phyloP scores from a whole-genome alignment of 2,329 filamentous ascomycete genomes.

The Fusarium domesticum region DNA sequence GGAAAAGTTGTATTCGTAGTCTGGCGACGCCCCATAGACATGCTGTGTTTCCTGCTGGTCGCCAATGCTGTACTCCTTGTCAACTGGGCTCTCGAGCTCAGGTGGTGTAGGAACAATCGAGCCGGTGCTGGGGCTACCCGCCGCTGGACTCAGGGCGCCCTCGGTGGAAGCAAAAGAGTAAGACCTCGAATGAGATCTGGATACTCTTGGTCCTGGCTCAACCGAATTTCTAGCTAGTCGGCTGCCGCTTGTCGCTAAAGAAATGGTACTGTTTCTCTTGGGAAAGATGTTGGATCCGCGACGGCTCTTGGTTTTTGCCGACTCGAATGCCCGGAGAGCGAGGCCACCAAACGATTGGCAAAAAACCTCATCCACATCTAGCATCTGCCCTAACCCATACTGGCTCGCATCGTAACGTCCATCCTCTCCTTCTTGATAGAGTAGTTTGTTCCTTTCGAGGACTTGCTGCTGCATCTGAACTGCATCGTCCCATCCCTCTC shows the following conservation, averaged over 20 bases:
- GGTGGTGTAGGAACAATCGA: constrained; percentile 38
- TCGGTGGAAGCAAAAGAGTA: constrained; percentile 38
- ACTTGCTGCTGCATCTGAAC: constrained; percentile 34
- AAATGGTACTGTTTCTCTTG: constrained; percentile 26
- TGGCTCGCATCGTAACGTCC: constrained; percentile 18
- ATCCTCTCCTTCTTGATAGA: constrained; percentile 30
- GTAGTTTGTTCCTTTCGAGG: constrained; percentile 36
- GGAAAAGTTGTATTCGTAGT: constrained; percentile 32
- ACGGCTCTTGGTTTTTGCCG: constrained; percentile 23
- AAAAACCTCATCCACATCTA: constrained; percentile 30
- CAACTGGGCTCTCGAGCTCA: constrained; percentile 35
- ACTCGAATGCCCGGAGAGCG: constrained; percentile 32
- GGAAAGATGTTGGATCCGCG: constrained; percentile 17
- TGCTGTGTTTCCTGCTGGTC: constrained; percentile 17
- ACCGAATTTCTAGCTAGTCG: constrained; percentile 17
- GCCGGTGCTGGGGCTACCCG: constrained; percentile 36
- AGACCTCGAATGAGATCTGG: constrained; percentile 25
- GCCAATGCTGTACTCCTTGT: constrained; percentile 25
- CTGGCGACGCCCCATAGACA: constrained; percentile 23
- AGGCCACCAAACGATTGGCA: constrained; percentile 38
- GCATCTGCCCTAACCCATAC: constrained; percentile 7
- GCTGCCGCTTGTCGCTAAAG: constrained; percentile 18
- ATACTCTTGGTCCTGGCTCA: constrained; percentile 17
- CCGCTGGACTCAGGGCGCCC: constrained; percentile 35
- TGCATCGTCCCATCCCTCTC: constrained; percentile 39